These are phyloP conservation scores for Ceratobasidium sp. DNA, from an alignment of 1,284 basidiomycete genomes.

Conservation along the genomic window DNA sequence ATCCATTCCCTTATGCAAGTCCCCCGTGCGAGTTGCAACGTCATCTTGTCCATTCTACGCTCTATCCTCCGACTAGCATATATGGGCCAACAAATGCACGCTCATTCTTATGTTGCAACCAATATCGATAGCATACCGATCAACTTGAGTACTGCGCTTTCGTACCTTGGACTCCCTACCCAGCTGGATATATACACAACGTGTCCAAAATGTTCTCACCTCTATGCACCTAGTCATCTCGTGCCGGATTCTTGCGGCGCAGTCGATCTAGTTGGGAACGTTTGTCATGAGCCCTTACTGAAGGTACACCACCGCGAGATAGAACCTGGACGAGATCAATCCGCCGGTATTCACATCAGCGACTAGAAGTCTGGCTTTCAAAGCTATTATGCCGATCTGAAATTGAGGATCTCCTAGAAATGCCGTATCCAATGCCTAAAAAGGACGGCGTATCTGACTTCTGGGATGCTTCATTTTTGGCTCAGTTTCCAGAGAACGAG, in stretches of 20 bases:
- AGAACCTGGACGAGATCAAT: neutral
- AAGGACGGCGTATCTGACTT: slow-evolving; percentile 45
- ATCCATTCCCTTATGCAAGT: neutral
- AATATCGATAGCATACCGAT: neutral
- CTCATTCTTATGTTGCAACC: neutral
- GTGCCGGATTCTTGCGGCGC: neutral
- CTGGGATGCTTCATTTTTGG: slow-evolving; percentile 55
- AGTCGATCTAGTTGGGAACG: neutral
- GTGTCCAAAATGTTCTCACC: neutral
- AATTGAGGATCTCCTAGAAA: slow-evolving; percentile 21
- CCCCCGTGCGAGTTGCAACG: neutral
- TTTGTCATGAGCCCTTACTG: neutral
- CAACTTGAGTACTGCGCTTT: neutral
- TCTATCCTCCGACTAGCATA: neutral
- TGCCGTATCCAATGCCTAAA: neutral
- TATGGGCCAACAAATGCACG: neutral
- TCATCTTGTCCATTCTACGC: neutral
- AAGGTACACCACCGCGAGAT: neutral
- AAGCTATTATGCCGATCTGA: slow-evolving; percentile 9
- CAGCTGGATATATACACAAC: neutral
- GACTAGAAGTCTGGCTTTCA: slow-evolving; percentile 22
- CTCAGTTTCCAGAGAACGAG: slow-evolving; percentile 52
- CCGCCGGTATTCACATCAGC: slow-evolving; percentile 5
- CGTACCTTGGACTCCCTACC: neutral
- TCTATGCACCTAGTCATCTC: neutral